Evolutionary conservation across 257 asterid genomes (phyloP), one percentile per base, ranked within the genome.

Genomic region (Linaria vulgaris): DNA sequence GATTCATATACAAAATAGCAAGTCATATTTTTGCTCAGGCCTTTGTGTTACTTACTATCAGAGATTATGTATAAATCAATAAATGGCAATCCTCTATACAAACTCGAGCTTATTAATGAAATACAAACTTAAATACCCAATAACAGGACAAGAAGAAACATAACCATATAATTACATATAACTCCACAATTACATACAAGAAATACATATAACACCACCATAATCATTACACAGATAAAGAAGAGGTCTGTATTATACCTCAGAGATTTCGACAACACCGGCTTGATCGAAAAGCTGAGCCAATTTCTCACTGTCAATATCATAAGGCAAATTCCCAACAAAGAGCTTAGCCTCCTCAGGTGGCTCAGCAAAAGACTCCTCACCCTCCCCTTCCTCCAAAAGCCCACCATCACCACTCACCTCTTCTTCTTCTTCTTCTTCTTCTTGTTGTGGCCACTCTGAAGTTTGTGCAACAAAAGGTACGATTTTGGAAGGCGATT

Each of bases 201-300:
- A 11, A 13, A 7, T 13, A 49, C 21, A 47, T 6, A 46, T 14
- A 0, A 27, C 0, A 13, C n/a, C 0, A 15, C n/a, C 49, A 51
- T 21, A 53, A 41, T 17, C 19, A 30, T 22, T 7, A 15, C 38
- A 19, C 21, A 8, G 19, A 38, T 34, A 38, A 13, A 45, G 23
- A 45, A 47, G 16, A 12, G 58, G 38, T 47, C 21, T 60, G n/a
- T n/a, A n/a, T 46, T 9, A 31, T 67, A 88, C 94, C 95, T 86
- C 96, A 37, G 96, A 88, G 58, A 84, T 81, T 64, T 90, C 97
- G 9, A 90, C 97, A 66, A 80, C 84, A 52, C 97, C 97, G 63
- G 95, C 94, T 72, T 74, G 77, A 43, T 80, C 80, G 56, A 90
- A 85, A 30, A 87, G 71, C n/a, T 76, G 74, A 30, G 97, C 97